These are phyloP conservation scores for Volvariella volvacea DNA, from an alignment of 1,284 basidiomycete species.

Conservation along the genomic window DNA sequence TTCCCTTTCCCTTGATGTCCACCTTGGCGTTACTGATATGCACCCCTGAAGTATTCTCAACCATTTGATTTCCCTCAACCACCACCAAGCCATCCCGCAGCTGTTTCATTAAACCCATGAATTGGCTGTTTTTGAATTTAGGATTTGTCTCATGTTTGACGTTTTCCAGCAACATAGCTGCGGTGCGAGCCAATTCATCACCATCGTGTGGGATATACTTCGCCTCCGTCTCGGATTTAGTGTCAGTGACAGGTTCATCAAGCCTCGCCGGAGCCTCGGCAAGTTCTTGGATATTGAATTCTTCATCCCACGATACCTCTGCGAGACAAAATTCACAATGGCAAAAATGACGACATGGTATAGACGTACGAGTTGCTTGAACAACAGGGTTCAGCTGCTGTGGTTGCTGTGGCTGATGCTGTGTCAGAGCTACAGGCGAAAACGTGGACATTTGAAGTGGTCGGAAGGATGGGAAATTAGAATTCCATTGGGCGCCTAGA, in stretches of 20 bases:
- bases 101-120: constrained; percentile 83
- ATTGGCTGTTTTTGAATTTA: constrained; percentile 87
- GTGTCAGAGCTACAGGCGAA: not conserved
- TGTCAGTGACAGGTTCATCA: constrained; percentile 15
- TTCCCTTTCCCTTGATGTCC: constrained; percentile 66
- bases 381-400: not conserved
- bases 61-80: constrained; percentile 77
- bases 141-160: constrained; percentile 69
- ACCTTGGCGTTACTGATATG: constrained; percentile 13
- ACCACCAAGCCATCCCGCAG: constrained; percentile 80
- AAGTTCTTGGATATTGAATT: constrained; percentile 53
- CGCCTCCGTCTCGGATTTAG: constrained; percentile 23
- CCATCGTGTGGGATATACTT: constrained; percentile 6
- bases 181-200: constrained; percentile 73
- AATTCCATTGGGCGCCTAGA: not conserved
- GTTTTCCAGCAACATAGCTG: constrained; percentile 64
- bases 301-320: constrained; percentile 55
- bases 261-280: constrained; percentile 17
- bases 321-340: not conserved
- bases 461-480: not conserved
- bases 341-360: not conserved
- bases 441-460: not conserved
- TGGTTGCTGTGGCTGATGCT: not conserved
- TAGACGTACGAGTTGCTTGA: constrained; percentile 8
- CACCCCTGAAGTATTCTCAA: constrained; percentile 40